Conservation (phyloP, 352 stramenopile species). For the Pythium guiyangense region DNA sequence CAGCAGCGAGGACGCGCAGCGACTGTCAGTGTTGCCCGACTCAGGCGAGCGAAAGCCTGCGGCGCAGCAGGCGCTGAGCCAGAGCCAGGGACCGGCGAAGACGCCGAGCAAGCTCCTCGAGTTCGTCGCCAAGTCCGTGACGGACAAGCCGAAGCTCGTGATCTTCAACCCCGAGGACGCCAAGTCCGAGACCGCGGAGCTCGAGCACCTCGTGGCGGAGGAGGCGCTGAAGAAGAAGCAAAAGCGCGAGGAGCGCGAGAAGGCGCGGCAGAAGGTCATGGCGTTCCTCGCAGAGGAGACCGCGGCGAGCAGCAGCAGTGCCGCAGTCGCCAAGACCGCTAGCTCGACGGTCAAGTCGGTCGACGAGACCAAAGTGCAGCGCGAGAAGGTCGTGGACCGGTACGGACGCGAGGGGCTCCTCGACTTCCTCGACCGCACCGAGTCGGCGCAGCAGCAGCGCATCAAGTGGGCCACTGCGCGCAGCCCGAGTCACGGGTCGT, state of each 20-base stretch:
- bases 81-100: not conserved
- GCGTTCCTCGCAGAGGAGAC: constrained; percentile 44
- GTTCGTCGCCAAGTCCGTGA: constrained; percentile 54
- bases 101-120: constrained; percentile 35
- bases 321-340: not conserved
- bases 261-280: constrained; percentile 38
- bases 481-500: constrained; percentile 11
- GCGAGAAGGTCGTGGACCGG: constrained; percentile 43
- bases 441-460: constrained; percentile 19
- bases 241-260: constrained; percentile 40
- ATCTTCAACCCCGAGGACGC: constrained; percentile 53
- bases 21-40: constrained; percentile 24
- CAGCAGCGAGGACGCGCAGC: constrained; percentile 11
- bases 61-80: no score
- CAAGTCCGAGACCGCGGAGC: constrained; percentile 20
- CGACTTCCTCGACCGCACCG: constrained; percentile 37
- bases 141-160: constrained; percentile 45
- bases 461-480: constrained; percentile 17
- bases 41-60: not conserved
- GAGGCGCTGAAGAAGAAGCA: constrained; percentile 39
- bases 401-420: constrained; percentile 47
- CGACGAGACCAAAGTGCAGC: constrained; percentile 41
- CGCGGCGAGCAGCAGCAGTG: constrained; percentile 6
- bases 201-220: constrained; percentile 35
- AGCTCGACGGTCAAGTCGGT: constrained; percentile 43